Evolutionary conservation across 345 rosid species (phyloP), one percentile per base, ranked within the genome.

Genomic region (Syzygium aromaticum): DNA sequence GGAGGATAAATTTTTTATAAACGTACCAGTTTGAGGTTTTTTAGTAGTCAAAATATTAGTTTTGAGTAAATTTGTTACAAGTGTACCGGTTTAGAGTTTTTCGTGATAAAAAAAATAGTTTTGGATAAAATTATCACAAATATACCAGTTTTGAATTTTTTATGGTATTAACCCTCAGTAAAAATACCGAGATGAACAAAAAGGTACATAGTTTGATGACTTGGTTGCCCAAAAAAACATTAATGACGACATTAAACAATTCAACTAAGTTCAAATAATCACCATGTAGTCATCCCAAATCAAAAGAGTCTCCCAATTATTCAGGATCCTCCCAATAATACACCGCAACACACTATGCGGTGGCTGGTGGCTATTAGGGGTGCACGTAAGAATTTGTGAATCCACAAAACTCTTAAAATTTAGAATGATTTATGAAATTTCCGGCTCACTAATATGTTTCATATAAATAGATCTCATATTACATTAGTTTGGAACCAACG

Each of bases 381-480:
- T 67, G 49, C 46, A 17, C 9, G 2, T 33, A 67, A 19, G 46
- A 67, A 33, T 33, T 4, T 17, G 7, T 19, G 46, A 3, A 67
- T 33, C 0, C 1, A 7, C 38, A 8, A 19, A 67, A 2, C 43
- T 67, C 7, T 1, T 16, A 7, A 64, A 64, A 30, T 67, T 38
- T 2, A 33, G 33, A 17, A 17, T 1, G 46, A 28, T 64, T 64
- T 30, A 30, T 30, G 5, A 28, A 30, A 64, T 16, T 30, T 64
- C 8, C 1, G 11, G 0, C 11, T 15, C 30, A 3, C 8, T 63
- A 14, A 4, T 14, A 13, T 0, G 0, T 8, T 33, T 61, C 33
- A n/a, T 5, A 3, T 61, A 61, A 61, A 27, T n/a, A 61, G 17
- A 61, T n/a, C 6, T 61, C 7, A 61, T 15, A 27, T 13, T n/a